Evolutionary conservation across 2,329 filamentous ascomycete genomes (phyloP).

Genomic region (Trichoderma polysporum): DNA sequence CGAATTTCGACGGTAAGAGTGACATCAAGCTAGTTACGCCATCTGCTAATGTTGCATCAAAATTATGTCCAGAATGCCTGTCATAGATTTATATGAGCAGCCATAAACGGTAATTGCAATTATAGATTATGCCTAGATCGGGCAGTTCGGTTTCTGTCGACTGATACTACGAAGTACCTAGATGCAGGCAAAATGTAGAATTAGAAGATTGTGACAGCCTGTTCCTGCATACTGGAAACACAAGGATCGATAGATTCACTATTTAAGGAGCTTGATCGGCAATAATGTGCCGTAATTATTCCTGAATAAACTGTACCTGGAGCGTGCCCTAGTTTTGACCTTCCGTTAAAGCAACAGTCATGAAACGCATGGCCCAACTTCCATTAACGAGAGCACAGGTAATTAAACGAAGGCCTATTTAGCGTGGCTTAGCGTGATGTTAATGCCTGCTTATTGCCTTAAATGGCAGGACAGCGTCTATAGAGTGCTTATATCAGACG

Average conservation of each 20-base stretch:
- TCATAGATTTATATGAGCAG: neutral
- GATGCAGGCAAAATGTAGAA: neutral
- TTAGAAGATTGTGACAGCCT: neutral
- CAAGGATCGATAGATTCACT: neutral
- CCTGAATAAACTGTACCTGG: neutral
- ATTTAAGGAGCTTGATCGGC: neutral
- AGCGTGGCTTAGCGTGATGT: neutral
- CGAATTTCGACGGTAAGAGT: neutral
- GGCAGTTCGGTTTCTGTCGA: neutral
- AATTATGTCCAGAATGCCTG: neutral
- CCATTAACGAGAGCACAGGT: neutral
- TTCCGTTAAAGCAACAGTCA: neutral
- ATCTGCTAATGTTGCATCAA: neutral
- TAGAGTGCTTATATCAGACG: conserved; percentile 15
- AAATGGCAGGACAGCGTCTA: neutral
- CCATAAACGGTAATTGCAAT: neutral
- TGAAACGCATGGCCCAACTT: neutral
- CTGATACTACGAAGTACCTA: too few species aligned
- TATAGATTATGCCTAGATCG: neutral
- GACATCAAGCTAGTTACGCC: neutral
- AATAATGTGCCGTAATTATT: neutral
- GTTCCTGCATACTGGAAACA: neutral
- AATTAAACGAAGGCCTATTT: conserved; percentile 1
- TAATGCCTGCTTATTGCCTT: neutral
- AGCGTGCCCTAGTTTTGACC: neutral